These are phyloP conservation scores for Geotrichum aggregatum DNA, from an alignment of 1,139 yeast genomes.

Conservation along the genomic window DNA sequence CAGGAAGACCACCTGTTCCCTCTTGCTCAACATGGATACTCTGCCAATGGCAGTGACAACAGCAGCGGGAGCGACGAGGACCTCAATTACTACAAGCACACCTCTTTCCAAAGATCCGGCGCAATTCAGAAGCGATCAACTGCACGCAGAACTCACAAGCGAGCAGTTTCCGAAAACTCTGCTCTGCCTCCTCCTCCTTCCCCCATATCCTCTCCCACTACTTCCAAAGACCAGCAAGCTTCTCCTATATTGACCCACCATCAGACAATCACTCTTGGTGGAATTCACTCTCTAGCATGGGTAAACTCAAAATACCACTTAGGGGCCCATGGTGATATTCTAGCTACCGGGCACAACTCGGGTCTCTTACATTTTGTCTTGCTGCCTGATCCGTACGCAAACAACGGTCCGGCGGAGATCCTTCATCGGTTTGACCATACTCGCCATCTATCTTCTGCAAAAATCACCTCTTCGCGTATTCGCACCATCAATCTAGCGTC, in stretches of 20 bases:
- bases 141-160: conserved; percentile 25
- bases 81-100: conserved; percentile 2
- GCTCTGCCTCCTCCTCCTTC: neutral
- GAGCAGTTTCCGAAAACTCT: conserved; percentile 15
- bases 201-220: neutral
- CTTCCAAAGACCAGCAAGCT: conserved; percentile 14
- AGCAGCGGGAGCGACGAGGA: conserved; percentile 8
- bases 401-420: conserved; percentile 60
- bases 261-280: conserved; percentile 68
- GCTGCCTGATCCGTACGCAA: conserved; percentile 53
- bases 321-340: conserved; percentile 39
- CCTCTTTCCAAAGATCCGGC: neutral
- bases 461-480: conserved; percentile 36
- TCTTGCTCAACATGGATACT: neutral
- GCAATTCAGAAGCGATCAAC: neutral
- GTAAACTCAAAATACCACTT: conserved; percentile 41
- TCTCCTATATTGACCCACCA: conserved; percentile 56
- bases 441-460: conserved; percentile 46
- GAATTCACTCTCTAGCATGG: conserved; percentile 65
- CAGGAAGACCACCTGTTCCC: conserved; percentile 25
- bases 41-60: neutral
- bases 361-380: conserved; percentile 67
- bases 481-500: conserved; percentile 40
- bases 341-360: conserved; percentile 65
- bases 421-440: conserved; percentile 70